Evolutionary conservation across 2,329 filamentous ascomycete genomes (phyloP), one percentile per base, ranked within the genome.

Genomic region (Pseudogymnoascus pannorum): DNA sequence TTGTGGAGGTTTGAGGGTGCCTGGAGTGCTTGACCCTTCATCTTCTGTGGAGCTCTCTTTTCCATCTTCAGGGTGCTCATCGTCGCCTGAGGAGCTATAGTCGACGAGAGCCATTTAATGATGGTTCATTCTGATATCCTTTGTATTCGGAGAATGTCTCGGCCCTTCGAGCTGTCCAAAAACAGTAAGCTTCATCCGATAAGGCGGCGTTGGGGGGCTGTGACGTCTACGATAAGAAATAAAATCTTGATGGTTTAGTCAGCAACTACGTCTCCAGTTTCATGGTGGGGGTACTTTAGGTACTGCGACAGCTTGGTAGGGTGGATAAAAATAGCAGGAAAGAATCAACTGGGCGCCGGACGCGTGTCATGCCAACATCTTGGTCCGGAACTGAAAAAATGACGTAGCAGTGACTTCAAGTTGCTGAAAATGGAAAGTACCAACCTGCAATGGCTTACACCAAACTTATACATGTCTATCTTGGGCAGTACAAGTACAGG

Each of bases 91-190:
- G 61, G 81, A 81, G 14, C 84, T 80, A 72, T 92, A 91, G 67
- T 84, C 79, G 65, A 90, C 87, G 33, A 90, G 77, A 61, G 78
- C 76, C 85, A 88, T 87, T 58, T 22, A 31, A 22, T 24, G 31
- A 60, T 58, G 57, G 57, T 22, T 58, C 57, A 51, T 51, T 51
- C 24, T 51, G 44, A 51, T 51, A 51, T 51, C 8, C 44, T 0
- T 18, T 16, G 3, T 29, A 51, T 9, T 51, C 24, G 44, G 24
- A 12, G 48, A 54, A 54, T 54, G 48, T 54, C 48, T 54, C 24
- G 48, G 48, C 48, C 48, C 26, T 31, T 29, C 8, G 48, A 54
- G 48, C 48, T 31, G 48, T 54, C 48, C 26, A 54, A 54, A 31
- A 54, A 31, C 48, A 54, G 48, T 54, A 54, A 54, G 48, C 48